Evolutionary conservation across 2,329 filamentous ascomycete genomes (phyloP).

Genomic region (Westerdykella ornata): DNA sequence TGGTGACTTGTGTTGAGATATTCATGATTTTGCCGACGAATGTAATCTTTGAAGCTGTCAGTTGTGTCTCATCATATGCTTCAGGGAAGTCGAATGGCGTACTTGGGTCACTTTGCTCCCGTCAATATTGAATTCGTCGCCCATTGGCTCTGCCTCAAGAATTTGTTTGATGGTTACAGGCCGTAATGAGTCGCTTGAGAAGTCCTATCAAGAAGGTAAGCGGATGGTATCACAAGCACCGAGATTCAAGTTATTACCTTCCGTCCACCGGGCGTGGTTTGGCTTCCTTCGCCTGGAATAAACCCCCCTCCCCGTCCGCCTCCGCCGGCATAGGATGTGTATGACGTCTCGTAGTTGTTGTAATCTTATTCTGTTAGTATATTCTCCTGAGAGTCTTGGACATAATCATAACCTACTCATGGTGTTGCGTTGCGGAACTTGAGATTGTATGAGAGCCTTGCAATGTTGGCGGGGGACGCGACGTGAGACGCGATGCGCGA

Average conservation of each 20-base stretch:
- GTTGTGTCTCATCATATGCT: neutral
- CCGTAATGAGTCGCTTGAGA: conserved; percentile 69
- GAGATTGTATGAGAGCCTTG: neutral
- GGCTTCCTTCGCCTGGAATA: conserved; percentile 48
- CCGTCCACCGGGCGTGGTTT: conserved; percentile 36
- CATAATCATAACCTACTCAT: conserved; percentile 15
- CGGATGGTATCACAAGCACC: neutral
- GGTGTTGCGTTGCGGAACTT: neutral
- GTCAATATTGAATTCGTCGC: conserved; percentile 78
- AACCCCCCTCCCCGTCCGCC: conserved; percentile 54
- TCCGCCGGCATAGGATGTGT: conserved; percentile 52
- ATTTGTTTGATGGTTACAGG: conserved; percentile 96
- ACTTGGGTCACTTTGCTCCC: conserved; percentile 60
- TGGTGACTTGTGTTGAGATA: conserved; percentile 79
- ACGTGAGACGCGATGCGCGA: conserved; percentile 20
- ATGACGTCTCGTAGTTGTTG: conserved; percentile 41
- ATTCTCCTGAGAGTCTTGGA: neutral
- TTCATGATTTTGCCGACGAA: conserved; percentile 87
- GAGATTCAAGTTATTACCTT: conserved; percentile 12
- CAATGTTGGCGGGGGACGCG: conserved; percentile 23
- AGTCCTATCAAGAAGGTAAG: conserved; percentile 41
- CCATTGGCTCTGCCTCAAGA: conserved; percentile 67
- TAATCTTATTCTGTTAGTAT: conserved; percentile 23
- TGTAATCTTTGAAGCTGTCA: conserved; percentile 54
- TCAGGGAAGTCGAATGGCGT: conserved; percentile 6